A percentile compares a stretch with the other conserved stretches of the same genome.
Evolutionary conservation across 345 rosid genomes (phyloP).

Genomic region (Barbarea vulgaris): DNA sequence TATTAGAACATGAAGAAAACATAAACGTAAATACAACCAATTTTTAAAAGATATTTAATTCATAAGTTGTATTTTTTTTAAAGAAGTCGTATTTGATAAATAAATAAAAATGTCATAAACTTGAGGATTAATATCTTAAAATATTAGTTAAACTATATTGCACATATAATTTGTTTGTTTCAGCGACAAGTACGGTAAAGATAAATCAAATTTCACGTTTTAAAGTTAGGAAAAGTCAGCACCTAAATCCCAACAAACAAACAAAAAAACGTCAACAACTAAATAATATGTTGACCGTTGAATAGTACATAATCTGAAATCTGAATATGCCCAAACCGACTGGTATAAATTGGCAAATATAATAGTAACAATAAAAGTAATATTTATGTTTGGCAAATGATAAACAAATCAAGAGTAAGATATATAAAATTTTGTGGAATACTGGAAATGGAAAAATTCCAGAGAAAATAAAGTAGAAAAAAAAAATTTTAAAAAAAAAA

Average conservation of each 20-base stretch:
- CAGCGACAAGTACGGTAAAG: slow-evolving; percentile 24
- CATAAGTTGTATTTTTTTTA: not conserved
- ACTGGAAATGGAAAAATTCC: slow-evolving; percentile 35
- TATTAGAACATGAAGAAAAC: not conserved
- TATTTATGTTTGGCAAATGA: not conserved
- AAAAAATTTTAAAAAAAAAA: not conserved
- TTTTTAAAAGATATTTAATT: not conserved
- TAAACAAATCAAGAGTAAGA: slow-evolving; percentile 16
- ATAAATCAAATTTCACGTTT: slow-evolving; percentile 12
- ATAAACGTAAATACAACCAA: not conserved
- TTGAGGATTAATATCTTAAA: not conserved
- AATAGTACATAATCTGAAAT: not conserved
- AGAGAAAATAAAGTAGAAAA: not conserved
- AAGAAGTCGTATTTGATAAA: too few species aligned
- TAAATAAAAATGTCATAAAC: not conserved
- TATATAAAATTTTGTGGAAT: slow-evolving; percentile 13
- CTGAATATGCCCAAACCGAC: not conserved
- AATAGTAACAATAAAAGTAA: not conserved
- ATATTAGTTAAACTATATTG: not conserved
- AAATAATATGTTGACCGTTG: slow-evolving; percentile 34
- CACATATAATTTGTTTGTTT: not conserved
- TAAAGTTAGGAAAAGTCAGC: slow-evolving; percentile 16
- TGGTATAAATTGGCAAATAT: slow-evolving; percentile 5
- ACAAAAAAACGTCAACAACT: slow-evolving; percentile 14
- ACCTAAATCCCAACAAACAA: slow-evolving; percentile 30